These are phyloP conservation scores for Salix udensis DNA, from an alignment of 345 rosid species.

Conservation along the genomic window DNA sequence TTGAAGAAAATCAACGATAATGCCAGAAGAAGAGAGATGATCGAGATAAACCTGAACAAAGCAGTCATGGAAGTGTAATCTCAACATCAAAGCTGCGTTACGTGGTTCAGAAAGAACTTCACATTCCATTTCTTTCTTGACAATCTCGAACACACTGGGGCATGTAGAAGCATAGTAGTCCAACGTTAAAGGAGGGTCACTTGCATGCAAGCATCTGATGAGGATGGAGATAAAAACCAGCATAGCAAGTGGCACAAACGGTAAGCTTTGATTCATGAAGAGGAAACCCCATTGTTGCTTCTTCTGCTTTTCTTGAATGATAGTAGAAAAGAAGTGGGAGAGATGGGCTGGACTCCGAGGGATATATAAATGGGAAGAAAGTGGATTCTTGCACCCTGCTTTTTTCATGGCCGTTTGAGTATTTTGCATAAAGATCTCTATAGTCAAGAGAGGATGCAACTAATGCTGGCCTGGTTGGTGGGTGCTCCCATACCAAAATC, in stretches of 20 bases:
- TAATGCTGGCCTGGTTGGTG: constrained; percentile 56
- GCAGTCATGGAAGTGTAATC: constrained; percentile 88
- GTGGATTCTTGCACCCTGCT: not conserved
- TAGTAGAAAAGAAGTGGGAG: constrained; percentile 18
- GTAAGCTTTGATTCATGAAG: constrained; percentile 4
- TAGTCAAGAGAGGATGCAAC: constrained; percentile 71
- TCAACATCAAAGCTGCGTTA: constrained; percentile 64
- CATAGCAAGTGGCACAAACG: constrained; percentile 17
- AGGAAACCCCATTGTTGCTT: constrained; percentile 14
- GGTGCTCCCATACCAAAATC: constrained; percentile 29
- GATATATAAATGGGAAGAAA: constrained; percentile 29
- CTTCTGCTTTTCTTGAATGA: not conserved
- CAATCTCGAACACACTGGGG: constrained; percentile 57
- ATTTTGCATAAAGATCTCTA: constrained; percentile 6
- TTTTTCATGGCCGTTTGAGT: constrained; percentile 22
- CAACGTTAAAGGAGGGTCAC: constrained; percentile 48
- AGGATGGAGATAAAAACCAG: constrained; percentile 24
- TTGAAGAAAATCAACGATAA: not conserved
- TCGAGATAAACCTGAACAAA: constrained; percentile 62
- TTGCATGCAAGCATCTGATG: constrained; percentile 23
- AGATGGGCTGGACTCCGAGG: constrained; percentile 24
- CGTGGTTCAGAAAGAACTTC: constrained; percentile 78
- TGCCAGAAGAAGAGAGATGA: not conserved
- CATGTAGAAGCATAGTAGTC: constrained; percentile 71
- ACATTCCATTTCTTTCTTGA: constrained; percentile 86